Conservation (phyloP, 2,329 filamentous ascomycete species). For the Exophiala dermatitidis region DNA sequence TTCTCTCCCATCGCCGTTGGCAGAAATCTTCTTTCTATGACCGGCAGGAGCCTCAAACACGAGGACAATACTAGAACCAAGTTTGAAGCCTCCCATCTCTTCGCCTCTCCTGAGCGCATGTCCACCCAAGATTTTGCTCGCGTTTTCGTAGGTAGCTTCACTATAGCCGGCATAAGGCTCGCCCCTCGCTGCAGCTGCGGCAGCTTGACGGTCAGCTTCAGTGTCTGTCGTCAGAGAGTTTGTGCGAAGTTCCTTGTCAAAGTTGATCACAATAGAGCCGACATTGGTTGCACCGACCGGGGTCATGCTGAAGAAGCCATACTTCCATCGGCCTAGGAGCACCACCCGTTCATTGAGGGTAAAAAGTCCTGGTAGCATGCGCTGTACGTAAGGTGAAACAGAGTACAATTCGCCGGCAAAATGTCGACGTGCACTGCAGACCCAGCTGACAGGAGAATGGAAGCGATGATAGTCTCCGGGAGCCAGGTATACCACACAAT, state of each 20-base stretch:
- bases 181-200: constrained; percentile 65
- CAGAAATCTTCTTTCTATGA: constrained; percentile 49
- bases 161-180: constrained; percentile 85
- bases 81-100: constrained; percentile 96
- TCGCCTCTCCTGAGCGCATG: constrained; percentile 80
- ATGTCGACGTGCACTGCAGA: constrained; percentile 88
- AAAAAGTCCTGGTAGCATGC: constrained; percentile 86
- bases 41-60: constrained; percentile 89
- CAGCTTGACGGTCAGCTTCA: constrained; percentile 77
- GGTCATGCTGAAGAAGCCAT: constrained; percentile 94
- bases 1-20: constrained; percentile 50
- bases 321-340: constrained; percentile 86
- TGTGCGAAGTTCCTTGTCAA: constrained; percentile 85
- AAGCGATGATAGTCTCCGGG: constrained; percentile 98
- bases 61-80: constrained; percentile 89
- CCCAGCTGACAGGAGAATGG: constrained; percentile 91
- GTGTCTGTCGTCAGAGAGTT: constrained; percentile 92
- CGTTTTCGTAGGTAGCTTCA: constrained; percentile 78
- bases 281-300: constrained; percentile 97
- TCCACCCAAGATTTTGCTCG: constrained; percentile 70
- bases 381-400: constrained; percentile 89
- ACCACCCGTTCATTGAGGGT: constrained; percentile 95
- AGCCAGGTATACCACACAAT: constrained; percentile 89
- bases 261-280: constrained; percentile 93
- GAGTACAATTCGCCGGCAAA: constrained; percentile 95